These are phyloP conservation scores for Passiflora organensis DNA, from an alignment of 345 rosid genomes.

Conservation along the genomic window DNA sequence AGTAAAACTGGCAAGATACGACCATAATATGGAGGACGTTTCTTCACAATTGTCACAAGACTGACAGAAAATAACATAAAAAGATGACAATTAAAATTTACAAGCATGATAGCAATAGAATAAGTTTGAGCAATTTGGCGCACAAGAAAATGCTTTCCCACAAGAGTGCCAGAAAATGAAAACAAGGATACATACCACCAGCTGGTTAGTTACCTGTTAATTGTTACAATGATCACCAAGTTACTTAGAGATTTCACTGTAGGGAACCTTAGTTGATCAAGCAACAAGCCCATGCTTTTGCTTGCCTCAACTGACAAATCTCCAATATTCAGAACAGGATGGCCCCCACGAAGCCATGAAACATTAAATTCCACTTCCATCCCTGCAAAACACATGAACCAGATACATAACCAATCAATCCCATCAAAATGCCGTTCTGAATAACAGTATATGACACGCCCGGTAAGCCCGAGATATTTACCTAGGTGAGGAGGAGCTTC, in stretches of 20 bases:
- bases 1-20: conserved; percentile 89
- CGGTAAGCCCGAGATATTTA: conserved; percentile 23
- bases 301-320: conserved; percentile 91
- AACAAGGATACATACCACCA: conserved; percentile 6
- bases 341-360: conserved; percentile 83
- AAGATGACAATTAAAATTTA: conserved; percentile 8
- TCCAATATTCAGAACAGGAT: conserved; percentile 77
- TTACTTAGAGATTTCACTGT: conserved; percentile 68
- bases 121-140: not conserved
- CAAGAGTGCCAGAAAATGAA: conserved; percentile 1
- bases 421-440: not conserved
- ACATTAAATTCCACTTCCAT: conserved; percentile 55
- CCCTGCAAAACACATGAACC: conserved; percentile 40
- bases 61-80: conserved; percentile 37
- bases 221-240: conserved; percentile 59
- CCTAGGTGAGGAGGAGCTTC: conserved; percentile 65
- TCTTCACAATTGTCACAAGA: conserved; percentile 79
- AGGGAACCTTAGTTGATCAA: conserved; percentile 91
- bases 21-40: conserved; percentile 84
- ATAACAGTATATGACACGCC: not conserved
- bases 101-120: not conserved
- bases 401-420: conserved; percentile 18
- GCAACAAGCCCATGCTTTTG: conserved; percentile 67
- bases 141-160: not conserved
- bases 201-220: conserved; percentile 49